Percentiles rank a stretch among this genome's conserved stretches.
phyloP scores from a whole-genome alignment of 768 basidiomycete genomes.

The Tricholoma furcatifolium region DNA sequence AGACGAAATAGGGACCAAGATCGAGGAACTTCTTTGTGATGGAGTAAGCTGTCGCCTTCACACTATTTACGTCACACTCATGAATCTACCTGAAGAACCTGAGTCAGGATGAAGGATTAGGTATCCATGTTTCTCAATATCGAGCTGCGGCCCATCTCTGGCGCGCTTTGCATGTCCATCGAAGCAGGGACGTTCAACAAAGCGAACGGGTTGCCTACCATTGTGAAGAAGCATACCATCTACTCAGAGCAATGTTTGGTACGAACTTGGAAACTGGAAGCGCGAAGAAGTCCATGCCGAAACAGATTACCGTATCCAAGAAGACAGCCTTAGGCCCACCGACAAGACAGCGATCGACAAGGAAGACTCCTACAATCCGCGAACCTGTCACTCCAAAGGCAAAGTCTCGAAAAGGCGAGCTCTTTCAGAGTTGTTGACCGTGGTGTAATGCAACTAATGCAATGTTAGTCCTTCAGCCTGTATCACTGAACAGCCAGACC shows the following conservation, averaged over 20 bases:
- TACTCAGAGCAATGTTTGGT: constrained; percentile 41
- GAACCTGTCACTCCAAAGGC: constrained; percentile 46
- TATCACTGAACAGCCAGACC: constrained; percentile 26
- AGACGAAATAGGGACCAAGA: constrained; percentile 38
- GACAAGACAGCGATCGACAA: constrained; percentile 11
- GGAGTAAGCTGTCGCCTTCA: constrained; percentile 34
- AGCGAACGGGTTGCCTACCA: constrained; percentile 46
- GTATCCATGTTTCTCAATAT: constrained; percentile 43
- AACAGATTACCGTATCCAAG: constrained; percentile 22
- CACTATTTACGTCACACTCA: not conserved
- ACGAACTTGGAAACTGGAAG: constrained; percentile 9
- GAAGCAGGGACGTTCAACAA: constrained; percentile 43
- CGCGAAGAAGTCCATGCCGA: constrained; percentile 26
- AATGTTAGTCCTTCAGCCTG: constrained; percentile 26
- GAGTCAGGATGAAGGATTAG: constrained; percentile 32
- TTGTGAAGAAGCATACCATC: constrained; percentile 49
- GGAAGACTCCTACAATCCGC: constrained; percentile 15
- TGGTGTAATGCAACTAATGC: constrained; percentile 1
- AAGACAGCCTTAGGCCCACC: constrained; percentile 5
- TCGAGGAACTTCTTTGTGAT: constrained; percentile 36
- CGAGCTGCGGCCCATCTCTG: constrained; percentile 59
- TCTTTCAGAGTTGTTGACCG: not conserved
- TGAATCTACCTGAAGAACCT: constrained; percentile 25
- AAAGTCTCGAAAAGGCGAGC: constrained; percentile 35
- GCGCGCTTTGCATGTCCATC: constrained; percentile 71